phyloP scores from a whole-genome alignment of 2,329 filamentous ascomycete species.

The Penicillium sp. region DNA sequence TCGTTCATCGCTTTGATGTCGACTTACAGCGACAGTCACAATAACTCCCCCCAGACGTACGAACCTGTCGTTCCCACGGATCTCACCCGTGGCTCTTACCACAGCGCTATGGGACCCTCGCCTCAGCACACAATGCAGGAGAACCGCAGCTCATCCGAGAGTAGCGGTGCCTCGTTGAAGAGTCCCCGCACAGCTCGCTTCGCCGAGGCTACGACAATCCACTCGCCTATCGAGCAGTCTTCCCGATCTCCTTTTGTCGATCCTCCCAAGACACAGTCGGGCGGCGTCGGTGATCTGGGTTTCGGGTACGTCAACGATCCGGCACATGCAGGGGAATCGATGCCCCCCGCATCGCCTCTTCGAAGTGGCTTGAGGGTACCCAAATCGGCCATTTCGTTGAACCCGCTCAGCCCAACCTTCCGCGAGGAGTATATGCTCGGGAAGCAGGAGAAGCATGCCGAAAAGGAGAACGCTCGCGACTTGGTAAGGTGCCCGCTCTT shows the following conservation, averaged over 20 bases:
- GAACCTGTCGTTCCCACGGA: conserved; percentile 39
- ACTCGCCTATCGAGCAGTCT: conserved; percentile 55
- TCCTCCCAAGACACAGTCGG: conserved; percentile 48
- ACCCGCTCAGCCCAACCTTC: conserved; percentile 87
- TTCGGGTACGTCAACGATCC: conserved; percentile 77
- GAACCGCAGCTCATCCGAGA: conserved; percentile 31
- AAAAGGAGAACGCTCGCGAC: conserved; percentile 82
- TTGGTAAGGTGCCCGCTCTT: conserved; percentile 58
- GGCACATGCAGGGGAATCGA: conserved; percentile 49
- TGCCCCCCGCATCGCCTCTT: conserved; percentile 70
- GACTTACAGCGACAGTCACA: conserved; percentile 21
- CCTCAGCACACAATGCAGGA: conserved; percentile 26
- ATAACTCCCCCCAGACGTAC: conserved; percentile 30
- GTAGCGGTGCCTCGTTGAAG: conserved; percentile 39
- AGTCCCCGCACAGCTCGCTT: conserved; percentile 59
- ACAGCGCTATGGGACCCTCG: conserved; percentile 28
- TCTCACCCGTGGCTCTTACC: conserved; percentile 32
- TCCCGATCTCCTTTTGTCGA: conserved; percentile 50
- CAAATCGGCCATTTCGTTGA: conserved; percentile 70
- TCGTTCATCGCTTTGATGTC: conserved; percentile 22
- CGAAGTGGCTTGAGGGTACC: conserved; percentile 89
- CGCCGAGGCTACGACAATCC: conserved; percentile 60
- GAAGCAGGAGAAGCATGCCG: conserved; percentile 73
- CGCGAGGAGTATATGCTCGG: conserved; percentile 80
- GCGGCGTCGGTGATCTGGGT: conserved; percentile 71